Conservation (phyloP, 352 stramenopile genomes). For the Phytophthora idaei region DNA sequence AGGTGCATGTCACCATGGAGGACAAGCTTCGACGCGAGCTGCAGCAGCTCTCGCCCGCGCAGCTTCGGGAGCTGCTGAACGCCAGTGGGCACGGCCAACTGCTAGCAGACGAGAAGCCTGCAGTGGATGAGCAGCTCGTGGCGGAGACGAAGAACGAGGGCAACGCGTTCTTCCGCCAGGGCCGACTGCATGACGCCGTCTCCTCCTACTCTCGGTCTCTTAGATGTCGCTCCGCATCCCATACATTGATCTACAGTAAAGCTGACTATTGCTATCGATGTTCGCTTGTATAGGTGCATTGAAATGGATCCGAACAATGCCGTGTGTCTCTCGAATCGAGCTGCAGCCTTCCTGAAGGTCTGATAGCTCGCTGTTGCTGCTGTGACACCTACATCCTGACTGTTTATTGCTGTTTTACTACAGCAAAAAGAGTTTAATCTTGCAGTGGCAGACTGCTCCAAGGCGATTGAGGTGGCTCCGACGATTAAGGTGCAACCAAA, state of each 20-base stretch:
- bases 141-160: slow-evolving; percentile 47
- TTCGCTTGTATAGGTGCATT: slow-evolving; percentile 41
- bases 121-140: slow-evolving; percentile 42
- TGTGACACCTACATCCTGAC: not conserved
- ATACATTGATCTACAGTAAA: not conserved
- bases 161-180: slow-evolving; percentile 59
- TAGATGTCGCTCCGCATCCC: not conserved
- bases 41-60: slow-evolving; percentile 40
- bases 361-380: not conserved
- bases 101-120: slow-evolving; percentile 7
- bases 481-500: slow-evolving; percentile 61
- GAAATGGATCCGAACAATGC: slow-evolving; percentile 45
- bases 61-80: slow-evolving; percentile 38
- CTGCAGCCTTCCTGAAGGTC: slow-evolving; percentile 68
- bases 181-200: slow-evolving; percentile 42
- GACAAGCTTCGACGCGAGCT: slow-evolving; percentile 29
- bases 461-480: slow-evolving; percentile 44
- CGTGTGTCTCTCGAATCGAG: slow-evolving; percentile 68
- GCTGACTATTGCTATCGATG: slow-evolving; percentile 3
- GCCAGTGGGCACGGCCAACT: slow-evolving; percentile 40
- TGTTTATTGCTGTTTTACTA: slow-evolving; percentile 8
- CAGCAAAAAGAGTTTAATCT: slow-evolving; percentile 48
- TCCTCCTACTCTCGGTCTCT: slow-evolving; percentile 52
- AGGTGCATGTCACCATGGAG: slow-evolving; percentile 15
- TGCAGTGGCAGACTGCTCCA: slow-evolving; percentile 53